Conservation (phyloP, 2,329 filamentous ascomycete genomes). For the Grosmannia clavigera region DNA sequence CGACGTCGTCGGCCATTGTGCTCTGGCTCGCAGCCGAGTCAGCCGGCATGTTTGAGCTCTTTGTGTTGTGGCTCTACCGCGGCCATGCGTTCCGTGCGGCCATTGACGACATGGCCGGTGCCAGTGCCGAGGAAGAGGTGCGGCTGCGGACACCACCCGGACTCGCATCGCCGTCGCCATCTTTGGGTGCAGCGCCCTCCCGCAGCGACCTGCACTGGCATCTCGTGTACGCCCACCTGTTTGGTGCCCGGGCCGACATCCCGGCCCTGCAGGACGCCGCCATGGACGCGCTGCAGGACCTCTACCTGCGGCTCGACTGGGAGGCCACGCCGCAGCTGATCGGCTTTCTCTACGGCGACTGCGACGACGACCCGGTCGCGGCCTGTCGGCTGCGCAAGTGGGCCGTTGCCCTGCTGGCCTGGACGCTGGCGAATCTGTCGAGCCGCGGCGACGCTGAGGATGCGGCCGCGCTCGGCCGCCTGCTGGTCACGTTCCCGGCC, state of each 20-base stretch:
- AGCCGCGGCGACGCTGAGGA: background rate
- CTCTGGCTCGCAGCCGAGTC: constrained; percentile 32
- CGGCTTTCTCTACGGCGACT: constrained; percentile 40
- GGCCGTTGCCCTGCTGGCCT: constrained; percentile 50
- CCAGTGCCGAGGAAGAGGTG: background rate
- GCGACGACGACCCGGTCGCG: constrained; percentile 30
- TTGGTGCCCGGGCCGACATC: constrained; percentile 39
- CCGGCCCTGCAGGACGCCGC: constrained; percentile 40
- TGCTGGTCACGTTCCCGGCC: constrained; percentile 32
- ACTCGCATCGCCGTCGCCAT: background rate
- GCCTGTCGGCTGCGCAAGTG: constrained; percentile 43
- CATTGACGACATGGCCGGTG: constrained; percentile 25
- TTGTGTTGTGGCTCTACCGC: constrained; percentile 39
- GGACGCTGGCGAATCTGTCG: constrained; percentile 27
- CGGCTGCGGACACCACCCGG: background rate
- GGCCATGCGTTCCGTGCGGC: constrained; percentile 27
- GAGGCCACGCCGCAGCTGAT: constrained; percentile 40
- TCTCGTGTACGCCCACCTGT: constrained; percentile 43
- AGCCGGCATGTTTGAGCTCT: constrained; percentile 39
- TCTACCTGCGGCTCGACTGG: constrained; percentile 47
- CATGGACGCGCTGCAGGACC: constrained; percentile 46
- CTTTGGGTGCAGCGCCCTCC: background rate
- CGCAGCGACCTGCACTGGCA: constrained; percentile 38
- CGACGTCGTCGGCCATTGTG: constrained; percentile 8
- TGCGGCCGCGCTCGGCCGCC: constrained; percentile 14